Evolutionary conservation across 2,329 filamentous ascomycete genomes (phyloP).

Genomic region (Tolypocladium pustulatum): DNA sequence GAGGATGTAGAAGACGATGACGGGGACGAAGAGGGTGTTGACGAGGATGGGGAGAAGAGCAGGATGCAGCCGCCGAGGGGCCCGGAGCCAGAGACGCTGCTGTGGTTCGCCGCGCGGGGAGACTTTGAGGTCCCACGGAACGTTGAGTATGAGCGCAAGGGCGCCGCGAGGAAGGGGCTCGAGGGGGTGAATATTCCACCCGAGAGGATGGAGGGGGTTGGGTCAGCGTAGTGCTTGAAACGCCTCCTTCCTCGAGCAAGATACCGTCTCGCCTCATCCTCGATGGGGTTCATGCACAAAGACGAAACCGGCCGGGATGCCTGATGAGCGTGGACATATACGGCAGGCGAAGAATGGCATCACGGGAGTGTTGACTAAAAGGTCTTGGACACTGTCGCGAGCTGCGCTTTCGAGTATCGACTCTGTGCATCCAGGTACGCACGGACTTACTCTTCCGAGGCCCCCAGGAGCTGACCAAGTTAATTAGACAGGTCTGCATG

Average conservation of each 20-base stretch:
- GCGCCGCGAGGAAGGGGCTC: constrained; percentile 18
- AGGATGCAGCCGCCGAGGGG: constrained; percentile 18
- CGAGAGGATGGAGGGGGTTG: constrained; percentile 8
- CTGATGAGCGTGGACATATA: neutral
- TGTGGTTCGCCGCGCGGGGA: constrained; percentile 34
- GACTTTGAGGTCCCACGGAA: constrained; percentile 34
- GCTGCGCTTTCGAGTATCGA: neutral
- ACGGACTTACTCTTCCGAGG: neutral
- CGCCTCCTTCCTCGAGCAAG: neutral
- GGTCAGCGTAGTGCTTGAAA: constrained; percentile 3
- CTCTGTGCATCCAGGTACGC: neutral
- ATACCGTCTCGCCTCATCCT: neutral
- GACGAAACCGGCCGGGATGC: neutral
- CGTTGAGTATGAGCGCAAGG: constrained; percentile 30
- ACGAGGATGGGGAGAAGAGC: constrained; percentile 3
- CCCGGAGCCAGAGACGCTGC: constrained; percentile 34
- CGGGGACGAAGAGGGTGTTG: constrained; percentile 15
- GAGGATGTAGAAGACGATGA: constrained; percentile 35
- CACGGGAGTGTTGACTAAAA: neutral
- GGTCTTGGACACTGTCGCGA: neutral
- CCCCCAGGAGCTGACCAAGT: neutral
- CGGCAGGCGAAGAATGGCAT: neutral
- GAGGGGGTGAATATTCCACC: constrained; percentile 24
- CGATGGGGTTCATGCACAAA: neutral
- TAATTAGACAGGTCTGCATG: neutral